A percentile compares a stretch with the other conserved stretches of the same genome.
Evolutionary conservation across 352 stramenopile species (phyloP).

Genomic region (Pythium myriotylum): DNA sequence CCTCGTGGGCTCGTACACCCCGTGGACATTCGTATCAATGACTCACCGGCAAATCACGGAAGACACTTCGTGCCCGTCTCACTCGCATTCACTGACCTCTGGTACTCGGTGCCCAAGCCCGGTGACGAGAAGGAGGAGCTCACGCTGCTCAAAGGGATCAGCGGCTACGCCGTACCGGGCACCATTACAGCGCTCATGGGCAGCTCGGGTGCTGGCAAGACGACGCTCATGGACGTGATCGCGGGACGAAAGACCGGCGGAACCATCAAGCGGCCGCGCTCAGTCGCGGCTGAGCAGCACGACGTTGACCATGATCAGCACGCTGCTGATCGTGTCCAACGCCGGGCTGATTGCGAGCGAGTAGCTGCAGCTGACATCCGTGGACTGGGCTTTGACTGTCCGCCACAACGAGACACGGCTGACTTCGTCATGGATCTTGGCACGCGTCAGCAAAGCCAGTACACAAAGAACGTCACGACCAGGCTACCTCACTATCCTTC

Average conservation of each 20-base stretch:
- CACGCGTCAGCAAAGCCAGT: slow-evolving; percentile 26
- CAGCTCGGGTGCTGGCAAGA: slow-evolving; percentile 31
- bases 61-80: slow-evolving; percentile 21
- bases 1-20: background rate
- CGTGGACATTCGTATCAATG: background rate
- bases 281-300: too few species aligned
- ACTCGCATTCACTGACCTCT: slow-evolving; percentile 33
- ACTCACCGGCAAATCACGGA: background rate
- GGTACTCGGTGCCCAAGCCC: slow-evolving; percentile 43
- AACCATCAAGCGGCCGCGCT: too few species aligned
- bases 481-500: background rate
- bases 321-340: too few species aligned
- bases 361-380: too few species aligned
- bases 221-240: slow-evolving; percentile 91
- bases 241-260: slow-evolving; percentile 80
- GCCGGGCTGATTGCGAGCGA: too few species aligned
- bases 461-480: slow-evolving; percentile 8
- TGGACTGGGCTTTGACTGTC: slow-evolving; percentile 43
- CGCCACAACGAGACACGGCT: slow-evolving; percentile 28
- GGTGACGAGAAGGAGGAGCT: too few species aligned
- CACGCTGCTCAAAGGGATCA: too few species aligned
- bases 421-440: slow-evolving; percentile 35
- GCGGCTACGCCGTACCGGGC: too few species aligned
- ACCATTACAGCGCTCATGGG: slow-evolving; percentile 46
- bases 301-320: too few species aligned